Percentiles rank a stretch among this genome's conserved stretches.
These are phyloP conservation scores for Westerdykella ornata DNA, from an alignment of 2,329 filamentous ascomycete genomes.

Conservation along the genomic window DNA sequence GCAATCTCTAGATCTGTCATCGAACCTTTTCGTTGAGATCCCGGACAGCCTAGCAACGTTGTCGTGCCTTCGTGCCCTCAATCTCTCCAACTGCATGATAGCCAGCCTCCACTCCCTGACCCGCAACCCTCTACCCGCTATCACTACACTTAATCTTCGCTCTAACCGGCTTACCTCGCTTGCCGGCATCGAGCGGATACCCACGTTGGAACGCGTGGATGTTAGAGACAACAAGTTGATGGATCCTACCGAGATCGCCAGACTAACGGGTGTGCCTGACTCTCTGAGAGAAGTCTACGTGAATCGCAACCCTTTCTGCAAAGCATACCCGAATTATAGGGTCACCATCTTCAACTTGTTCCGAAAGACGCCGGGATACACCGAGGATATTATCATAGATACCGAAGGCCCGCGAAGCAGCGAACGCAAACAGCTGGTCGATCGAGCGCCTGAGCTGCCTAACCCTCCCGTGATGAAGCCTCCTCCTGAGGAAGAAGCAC, in stretches of 20 bases:
- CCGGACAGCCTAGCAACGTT: constrained; percentile 83
- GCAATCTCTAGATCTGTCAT: constrained; percentile 85
- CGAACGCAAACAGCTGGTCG: constrained; percentile 77
- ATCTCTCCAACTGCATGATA: constrained; percentile 97
- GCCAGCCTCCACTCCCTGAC: constrained; percentile 83
- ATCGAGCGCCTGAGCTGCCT: constrained; percentile 69
- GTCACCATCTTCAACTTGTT: constrained; percentile 95
- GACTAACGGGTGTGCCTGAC: constrained; percentile 83
- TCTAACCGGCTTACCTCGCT: constrained; percentile 82
- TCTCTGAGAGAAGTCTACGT: constrained; percentile 83
- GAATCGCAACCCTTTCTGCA: constrained; percentile 83
- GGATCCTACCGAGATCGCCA: constrained; percentile 86
- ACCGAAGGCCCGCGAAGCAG: constrained; percentile 73
- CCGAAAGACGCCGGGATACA: constrained; percentile 79
- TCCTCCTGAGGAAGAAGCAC: constrained; percentile 49
- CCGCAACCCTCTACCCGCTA: constrained; percentile 81
- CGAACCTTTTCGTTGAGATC: constrained; percentile 88
- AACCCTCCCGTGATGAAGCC: constrained; percentile 73
- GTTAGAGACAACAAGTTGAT: constrained; percentile 82
- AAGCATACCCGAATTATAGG: constrained; percentile 77
- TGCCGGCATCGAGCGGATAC: constrained; percentile 80
- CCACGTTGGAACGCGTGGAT: constrained; percentile 83
- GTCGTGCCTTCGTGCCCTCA: constrained; percentile 82
- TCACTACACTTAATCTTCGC: constrained; percentile 85
- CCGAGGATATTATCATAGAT: constrained; percentile 86